Conservation (phyloP, 169 alveolate species). For the Plasmodium cynomolgi region DNA sequence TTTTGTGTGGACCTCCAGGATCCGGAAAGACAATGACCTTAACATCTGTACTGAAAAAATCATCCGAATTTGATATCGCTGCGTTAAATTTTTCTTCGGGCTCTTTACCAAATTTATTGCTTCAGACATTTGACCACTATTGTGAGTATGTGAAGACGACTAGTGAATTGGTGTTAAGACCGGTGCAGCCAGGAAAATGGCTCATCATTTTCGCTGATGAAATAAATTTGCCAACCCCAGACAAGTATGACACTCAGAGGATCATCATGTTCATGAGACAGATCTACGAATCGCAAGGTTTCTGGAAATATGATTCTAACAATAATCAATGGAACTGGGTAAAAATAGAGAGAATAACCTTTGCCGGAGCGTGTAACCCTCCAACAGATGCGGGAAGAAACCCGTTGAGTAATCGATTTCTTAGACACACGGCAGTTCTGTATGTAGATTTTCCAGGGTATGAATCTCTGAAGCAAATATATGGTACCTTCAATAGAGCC, state of each 20-base stretch:
- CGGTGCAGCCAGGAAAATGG: constrained; percentile 95
- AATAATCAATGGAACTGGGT: constrained; percentile 93
- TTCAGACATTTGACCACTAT: constrained; percentile 96
- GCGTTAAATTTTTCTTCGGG: constrained; percentile 96
- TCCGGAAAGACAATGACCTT: constrained; percentile 98
- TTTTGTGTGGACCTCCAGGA: constrained; percentile 99
- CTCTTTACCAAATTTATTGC: constrained; percentile 94
- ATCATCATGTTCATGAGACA: constrained; percentile 96
- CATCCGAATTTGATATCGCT: constrained; percentile 95
- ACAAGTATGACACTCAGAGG: constrained; percentile 97
- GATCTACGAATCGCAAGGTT: constrained; percentile 96
- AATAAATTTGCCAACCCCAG: constrained; percentile 97
- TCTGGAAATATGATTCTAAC: constrained; percentile 92
- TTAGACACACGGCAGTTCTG: constrained; percentile 95
- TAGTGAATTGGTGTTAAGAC: constrained; percentile 93
- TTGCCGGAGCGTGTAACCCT: constrained; percentile 99
- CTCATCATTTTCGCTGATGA: constrained; percentile 99
- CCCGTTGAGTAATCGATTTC: constrained; percentile 96
- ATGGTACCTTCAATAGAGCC: constrained; percentile 97
- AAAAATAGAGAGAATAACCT: constrained; percentile 95
- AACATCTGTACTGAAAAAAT: constrained; percentile 94
- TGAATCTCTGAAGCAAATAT: constrained; percentile 95
- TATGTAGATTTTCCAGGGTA: constrained; percentile 99
- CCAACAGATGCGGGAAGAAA: constrained; percentile 99
- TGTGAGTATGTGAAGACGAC: constrained; percentile 95